Evolutionary conservation across 202 grass and related monocot genomes (phyloP).

Genomic region (Bolboschoenoplectus hybrid): DNA sequence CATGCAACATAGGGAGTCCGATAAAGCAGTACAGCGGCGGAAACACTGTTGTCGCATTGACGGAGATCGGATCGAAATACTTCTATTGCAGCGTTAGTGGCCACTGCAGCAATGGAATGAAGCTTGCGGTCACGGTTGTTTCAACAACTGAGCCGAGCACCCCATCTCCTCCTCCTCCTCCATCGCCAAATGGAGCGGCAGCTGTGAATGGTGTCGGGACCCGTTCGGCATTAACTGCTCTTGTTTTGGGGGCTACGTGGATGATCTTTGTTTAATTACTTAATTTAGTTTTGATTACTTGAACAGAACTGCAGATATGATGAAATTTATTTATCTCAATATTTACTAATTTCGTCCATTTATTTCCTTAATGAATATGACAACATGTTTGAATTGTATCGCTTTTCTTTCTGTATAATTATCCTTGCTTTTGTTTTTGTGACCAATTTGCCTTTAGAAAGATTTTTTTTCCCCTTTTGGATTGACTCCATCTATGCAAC

Average conservation of each 20-base stretch:
- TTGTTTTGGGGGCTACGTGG: slow-evolving; percentile 35
- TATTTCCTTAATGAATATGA: no score
- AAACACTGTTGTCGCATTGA: slow-evolving; percentile 39
- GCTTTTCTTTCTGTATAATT: no score
- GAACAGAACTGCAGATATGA: no score
- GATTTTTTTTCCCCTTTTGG: no score
- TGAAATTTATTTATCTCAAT: no score
- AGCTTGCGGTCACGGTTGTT: slow-evolving; percentile 38
- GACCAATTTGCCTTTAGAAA: no score
- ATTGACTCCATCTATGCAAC: no score
- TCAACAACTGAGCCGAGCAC: neutral
- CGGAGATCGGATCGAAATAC: slow-evolving; percentile 9
- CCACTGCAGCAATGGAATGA: slow-evolving; percentile 50
- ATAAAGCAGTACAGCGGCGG: slow-evolving; percentile 34
- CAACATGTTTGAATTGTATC: no score
- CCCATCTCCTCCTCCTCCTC: slow-evolving; percentile 11
- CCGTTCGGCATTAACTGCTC: neutral
- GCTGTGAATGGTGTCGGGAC: neutral
- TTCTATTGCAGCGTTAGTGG: slow-evolving; percentile 36
- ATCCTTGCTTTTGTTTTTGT: no score
- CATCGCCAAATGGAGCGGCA: neutral
- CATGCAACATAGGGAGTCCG: slow-evolving; percentile 29
- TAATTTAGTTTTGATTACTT: neutral
- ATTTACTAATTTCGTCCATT: no score
- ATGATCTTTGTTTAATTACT: slow-evolving; percentile 30